A percentile compares a stretch with the other conserved stretches of the same genome.
These are phyloP conservation scores for Isoetes taiwanensis DNA, from an alignment of 75 land plant genomes.

Conservation along the genomic window DNA sequence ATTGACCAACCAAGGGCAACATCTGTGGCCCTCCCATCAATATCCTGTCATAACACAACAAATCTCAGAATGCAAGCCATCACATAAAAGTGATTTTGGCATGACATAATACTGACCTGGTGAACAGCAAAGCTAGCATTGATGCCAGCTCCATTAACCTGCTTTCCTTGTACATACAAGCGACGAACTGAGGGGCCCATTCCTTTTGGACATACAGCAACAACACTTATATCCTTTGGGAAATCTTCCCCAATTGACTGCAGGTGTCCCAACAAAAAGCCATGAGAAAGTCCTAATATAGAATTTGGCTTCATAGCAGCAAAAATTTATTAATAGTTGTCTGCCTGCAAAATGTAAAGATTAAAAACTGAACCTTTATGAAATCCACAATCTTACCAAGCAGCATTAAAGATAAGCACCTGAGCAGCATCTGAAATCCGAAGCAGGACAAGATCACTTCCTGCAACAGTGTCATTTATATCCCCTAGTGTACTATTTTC, in stretches of 20 bases:
- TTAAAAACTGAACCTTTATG: too few relatives aligned
- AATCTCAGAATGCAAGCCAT: too few relatives aligned
- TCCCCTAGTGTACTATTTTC: conserved; percentile 91
- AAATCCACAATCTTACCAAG: too few relatives aligned
- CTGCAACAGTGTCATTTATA: conserved; percentile 69
- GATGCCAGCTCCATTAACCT: conserved; percentile 96
- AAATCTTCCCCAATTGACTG: conserved; percentile 73
- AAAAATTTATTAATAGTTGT: conserved; percentile 70
- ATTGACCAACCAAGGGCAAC: conserved; percentile 92
- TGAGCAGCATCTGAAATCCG: conserved; percentile 93
- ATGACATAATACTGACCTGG: conserved; percentile 68
- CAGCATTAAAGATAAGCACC: too few relatives aligned
- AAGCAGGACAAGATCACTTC: conserved; percentile 80
- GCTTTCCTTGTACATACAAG: conserved; percentile 94
- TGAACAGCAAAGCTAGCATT: conserved; percentile 97
- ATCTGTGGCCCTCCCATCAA: conserved; percentile 90
- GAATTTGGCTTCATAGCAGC: conserved; percentile 93
- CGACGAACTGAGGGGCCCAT: conserved; percentile 98
- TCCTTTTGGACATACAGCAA: conserved; percentile 96
- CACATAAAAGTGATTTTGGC: too few relatives aligned
- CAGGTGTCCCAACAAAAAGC: conserved; percentile 91
- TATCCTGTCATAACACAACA: conserved; percentile 37
- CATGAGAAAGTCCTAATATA: conserved; percentile 89
- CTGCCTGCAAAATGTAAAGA: too few relatives aligned
- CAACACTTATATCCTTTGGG: conserved; percentile 85